These are phyloP conservation scores for Beauveria brongniartii DNA, from an alignment of 2,329 filamentous ascomycete genomes.

Conservation along the genomic window DNA sequence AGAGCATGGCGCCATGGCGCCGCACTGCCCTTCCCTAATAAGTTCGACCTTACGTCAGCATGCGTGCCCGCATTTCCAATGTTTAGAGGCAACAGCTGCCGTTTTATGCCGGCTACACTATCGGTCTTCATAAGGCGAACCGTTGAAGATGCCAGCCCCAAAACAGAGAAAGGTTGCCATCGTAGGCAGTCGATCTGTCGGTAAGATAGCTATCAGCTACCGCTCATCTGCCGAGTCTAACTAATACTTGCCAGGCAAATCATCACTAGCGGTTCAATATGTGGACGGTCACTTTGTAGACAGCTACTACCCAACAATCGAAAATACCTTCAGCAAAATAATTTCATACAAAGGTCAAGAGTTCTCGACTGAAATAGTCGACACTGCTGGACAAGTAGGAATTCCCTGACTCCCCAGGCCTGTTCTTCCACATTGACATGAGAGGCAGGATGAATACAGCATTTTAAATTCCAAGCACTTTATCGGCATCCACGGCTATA, in stretches of 20 bases:
- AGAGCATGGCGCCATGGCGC: background rate
- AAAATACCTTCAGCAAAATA: slow-evolving; percentile 96
- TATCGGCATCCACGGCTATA: slow-evolving; percentile 97
- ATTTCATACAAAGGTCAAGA: slow-evolving; percentile 92
- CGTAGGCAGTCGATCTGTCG: slow-evolving; percentile 85
- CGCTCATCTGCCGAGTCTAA: background rate
- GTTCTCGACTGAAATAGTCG: slow-evolving; percentile 93
- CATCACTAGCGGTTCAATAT: slow-evolving; percentile 91
- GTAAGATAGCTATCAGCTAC: slow-evolving; percentile 26
- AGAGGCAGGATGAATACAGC: slow-evolving; percentile 81
- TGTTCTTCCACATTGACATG: slow-evolving; percentile 7
- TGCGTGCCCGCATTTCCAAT: background rate
- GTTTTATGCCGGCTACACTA: background rate
- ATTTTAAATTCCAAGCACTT: slow-evolving; percentile 98
- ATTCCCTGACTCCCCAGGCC: background rate
- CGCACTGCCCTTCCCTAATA: background rate
- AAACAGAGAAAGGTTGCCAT: slow-evolving; percentile 96
- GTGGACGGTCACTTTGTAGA: slow-evolving; percentile 98
- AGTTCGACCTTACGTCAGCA: slow-evolving; percentile 9
- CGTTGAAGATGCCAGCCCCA: slow-evolving; percentile 52
- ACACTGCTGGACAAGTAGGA: slow-evolving; percentile 85
- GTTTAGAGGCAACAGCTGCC: background rate
- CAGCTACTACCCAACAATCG: slow-evolving; percentile 97
- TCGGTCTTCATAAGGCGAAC: background rate
- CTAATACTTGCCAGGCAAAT: slow-evolving; percentile 63